Percentiles rank a stretch among this genome's conserved stretches.
Evolutionary conservation across 345 rosid genomes (phyloP).

Genomic region (Moringa oleifera): DNA sequence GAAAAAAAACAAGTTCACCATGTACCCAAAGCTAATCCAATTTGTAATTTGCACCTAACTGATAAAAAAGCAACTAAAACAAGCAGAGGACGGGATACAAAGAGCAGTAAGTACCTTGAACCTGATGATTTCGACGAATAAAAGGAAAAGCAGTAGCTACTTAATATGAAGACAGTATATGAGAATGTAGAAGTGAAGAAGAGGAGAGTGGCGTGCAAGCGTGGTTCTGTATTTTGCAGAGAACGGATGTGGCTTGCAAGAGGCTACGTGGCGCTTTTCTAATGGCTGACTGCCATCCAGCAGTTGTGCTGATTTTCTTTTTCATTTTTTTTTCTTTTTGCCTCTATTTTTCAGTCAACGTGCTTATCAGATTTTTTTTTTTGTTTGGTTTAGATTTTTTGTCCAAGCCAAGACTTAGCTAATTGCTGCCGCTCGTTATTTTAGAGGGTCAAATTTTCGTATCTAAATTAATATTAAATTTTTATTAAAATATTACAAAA

Average conservation of each 20-base stretch:
- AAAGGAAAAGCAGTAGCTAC: slow-evolving; percentile 2
- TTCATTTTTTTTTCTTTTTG: neutral
- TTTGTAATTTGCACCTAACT: no score
- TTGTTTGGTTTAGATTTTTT: neutral
- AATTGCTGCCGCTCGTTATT: no score
- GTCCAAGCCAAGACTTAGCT: no score
- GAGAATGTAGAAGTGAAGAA: neutral
- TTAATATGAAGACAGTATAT: no score
- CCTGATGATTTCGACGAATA: slow-evolving; percentile 2
- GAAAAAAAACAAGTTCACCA: no score
- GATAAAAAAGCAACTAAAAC: neutral
- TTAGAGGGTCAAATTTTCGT: no score
- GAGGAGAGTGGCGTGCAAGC: slow-evolving; percentile 2
- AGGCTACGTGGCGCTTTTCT: slow-evolving; percentile 43
- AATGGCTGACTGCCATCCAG: slow-evolving; percentile 21
- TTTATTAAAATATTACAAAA: no score
- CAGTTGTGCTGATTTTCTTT: slow-evolving; percentile 1
- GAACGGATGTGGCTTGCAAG: slow-evolving; percentile 52
- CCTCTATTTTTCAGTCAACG: neutral
- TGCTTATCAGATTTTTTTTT: neutral
- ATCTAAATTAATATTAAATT: no score
- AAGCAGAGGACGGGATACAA: slow-evolving; percentile 6
- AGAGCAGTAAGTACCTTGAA: slow-evolving; percentile 14
- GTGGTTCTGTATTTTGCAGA: slow-evolving; percentile 8
- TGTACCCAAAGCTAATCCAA: no score